Base-by-base conservation (phyloP, 768 basidiomycete species). In the Ramaria sp. region DNA sequence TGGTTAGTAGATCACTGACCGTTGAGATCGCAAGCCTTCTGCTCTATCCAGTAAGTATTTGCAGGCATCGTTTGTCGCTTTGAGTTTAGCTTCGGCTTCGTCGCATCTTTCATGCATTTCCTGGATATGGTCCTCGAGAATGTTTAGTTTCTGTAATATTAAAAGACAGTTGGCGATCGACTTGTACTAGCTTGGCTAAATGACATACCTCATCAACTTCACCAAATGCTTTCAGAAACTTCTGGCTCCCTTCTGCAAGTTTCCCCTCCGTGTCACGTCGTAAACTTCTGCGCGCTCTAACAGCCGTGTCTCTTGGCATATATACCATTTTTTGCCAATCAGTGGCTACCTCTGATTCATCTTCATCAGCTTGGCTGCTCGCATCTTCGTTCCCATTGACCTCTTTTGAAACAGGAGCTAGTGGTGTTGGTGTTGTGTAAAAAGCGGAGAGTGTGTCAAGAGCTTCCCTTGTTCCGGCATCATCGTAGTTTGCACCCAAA, bases 161-260 rank as follows among this genome's bases (percentile, higher is more conserved):
- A 6, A 31, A 54, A 46, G 15, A 39, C 13, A 7, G n/a, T 3
- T 1, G 0, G 15, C 22, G 48, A 2, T 9, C 15, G 34, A 42
- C 33, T 13, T 27, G 31, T n/a, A 1, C 19, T 45, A 60, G 12
- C 38, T 47, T 9, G 37, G 50, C n/a, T 33, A 13, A 3, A 37
- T 17, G 11, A 79, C 89, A 62, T 68, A 95, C 95, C 72, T 89
- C 78, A 72, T 97, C 89, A 37, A 98, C 91, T 62, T 92, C 84
- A 20, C 83, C 83, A 60, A 98, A 86, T 0, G 88, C 91, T 27
- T 79, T 77, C 55, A 98, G 67, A 67, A 99, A 96, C 61, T 81
- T 80, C 47, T 78, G 77, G 62, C 91, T 93, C 5, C 90, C 90
- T 53, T 87, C 81, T 0, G 86, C 82, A 46, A 97, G 75, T 67